These are phyloP conservation scores for Pelargonium australe DNA, from an alignment of 441 rosid genomes.

Conservation along the genomic window DNA sequence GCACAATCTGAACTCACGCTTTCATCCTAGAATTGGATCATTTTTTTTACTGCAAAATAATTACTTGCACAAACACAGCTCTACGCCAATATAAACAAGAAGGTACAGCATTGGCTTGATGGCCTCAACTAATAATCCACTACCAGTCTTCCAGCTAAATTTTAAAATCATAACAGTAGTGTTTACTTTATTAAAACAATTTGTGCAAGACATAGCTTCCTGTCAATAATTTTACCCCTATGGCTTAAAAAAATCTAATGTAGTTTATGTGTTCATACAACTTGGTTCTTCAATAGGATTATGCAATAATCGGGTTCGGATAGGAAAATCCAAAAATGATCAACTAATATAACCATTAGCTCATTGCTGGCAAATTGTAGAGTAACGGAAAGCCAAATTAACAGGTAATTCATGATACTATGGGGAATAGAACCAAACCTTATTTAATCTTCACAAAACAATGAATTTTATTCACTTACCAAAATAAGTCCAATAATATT, in stretches of 20 bases:
- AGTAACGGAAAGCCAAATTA: neutral
- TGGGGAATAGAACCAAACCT: neutral
- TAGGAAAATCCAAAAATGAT: no score
- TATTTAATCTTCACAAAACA: neutral
- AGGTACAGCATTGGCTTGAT: neutral
- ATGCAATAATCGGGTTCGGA: no score
- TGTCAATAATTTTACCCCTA: neutral
- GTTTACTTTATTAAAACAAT: neutral
- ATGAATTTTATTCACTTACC: conserved; percentile 29
- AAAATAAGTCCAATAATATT: conserved; percentile 82
- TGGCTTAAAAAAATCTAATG: neutral
- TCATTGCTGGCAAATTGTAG: neutral
- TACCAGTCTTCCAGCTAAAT: neutral
- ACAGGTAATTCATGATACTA: neutral
- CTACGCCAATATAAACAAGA: neutral
- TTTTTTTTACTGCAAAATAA: neutral
- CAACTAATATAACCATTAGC: neutral
- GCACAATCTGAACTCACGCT: neutral
- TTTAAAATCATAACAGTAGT: neutral
- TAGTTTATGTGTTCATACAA: neutral
- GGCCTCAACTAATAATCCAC: neutral
- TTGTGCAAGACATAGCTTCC: neutral
- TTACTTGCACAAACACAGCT: neutral
- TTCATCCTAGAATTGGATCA: neutral
- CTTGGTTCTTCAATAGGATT: neutral